Conservation (phyloP, 148 eudicot species). For the Fagopyrum esculentum region DNA sequence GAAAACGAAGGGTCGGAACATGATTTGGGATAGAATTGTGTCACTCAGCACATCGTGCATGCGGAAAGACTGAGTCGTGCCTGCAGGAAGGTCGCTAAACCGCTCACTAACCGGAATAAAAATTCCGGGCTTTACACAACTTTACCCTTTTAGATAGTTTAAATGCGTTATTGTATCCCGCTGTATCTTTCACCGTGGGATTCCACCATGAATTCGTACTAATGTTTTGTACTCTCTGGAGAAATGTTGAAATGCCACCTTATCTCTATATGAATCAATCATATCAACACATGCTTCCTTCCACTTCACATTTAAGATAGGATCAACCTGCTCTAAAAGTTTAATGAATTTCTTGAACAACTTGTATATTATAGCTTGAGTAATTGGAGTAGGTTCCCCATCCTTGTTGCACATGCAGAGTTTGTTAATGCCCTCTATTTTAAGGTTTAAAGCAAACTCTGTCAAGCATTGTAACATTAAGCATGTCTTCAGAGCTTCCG, state of each 20-base stretch:
- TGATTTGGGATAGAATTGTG: too few species aligned
- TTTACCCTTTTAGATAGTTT: not conserved
- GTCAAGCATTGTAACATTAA: conserved; percentile 68
- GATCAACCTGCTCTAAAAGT: not conserved
- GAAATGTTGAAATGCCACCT: not conserved
- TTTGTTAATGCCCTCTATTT: not conserved
- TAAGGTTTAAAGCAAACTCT: conserved; percentile 20
- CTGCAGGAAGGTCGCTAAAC: too few species aligned
- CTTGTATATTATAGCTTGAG: not conserved
- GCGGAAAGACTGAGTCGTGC: too few species aligned
- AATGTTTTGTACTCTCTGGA: not conserved
- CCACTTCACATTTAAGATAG: not conserved
- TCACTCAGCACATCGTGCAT: too few species aligned
- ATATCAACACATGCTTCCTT: not conserved
- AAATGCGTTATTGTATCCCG: not conserved
- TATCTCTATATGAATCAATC: not conserved
- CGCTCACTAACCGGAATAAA: too few species aligned
- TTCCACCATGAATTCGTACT: conserved; percentile 3
- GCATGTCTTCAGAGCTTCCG: conserved; percentile 85
- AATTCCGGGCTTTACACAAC: not conserved
- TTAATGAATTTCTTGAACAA: not conserved
- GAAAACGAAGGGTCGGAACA: too few species aligned
- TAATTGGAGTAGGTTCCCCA: not conserved
- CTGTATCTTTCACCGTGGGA: not conserved
- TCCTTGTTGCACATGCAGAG: not conserved